A percentile compares a stretch with the other conserved stretches of the same genome.
Evolutionary conservation across 1,139 yeast genomes (phyloP).

Genomic region (Taphrina sp.): DNA sequence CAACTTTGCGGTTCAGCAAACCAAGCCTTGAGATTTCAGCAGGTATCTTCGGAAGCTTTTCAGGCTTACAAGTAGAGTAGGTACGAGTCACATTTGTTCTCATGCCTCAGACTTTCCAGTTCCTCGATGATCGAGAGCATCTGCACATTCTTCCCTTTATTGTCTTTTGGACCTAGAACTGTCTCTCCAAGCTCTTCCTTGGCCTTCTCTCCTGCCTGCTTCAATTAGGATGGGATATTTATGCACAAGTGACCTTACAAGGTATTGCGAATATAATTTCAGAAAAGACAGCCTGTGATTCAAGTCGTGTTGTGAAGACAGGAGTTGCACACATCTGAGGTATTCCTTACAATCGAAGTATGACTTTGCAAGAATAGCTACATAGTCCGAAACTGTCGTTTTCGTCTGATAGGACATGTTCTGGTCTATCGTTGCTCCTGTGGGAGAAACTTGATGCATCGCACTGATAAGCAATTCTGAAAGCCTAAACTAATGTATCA

Average conservation of each 20-base stretch:
- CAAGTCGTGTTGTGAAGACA: background rate
- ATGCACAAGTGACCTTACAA: slow-evolving; percentile 56
- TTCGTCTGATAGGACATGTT: background rate
- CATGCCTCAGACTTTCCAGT: slow-evolving; percentile 39
- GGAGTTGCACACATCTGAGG: slow-evolving; percentile 63
- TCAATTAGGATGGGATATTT: slow-evolving; percentile 57
- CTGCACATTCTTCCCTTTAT: slow-evolving; percentile 43
- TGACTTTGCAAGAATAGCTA: slow-evolving; percentile 56
- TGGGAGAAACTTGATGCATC: too few species aligned
- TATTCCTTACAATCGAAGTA: slow-evolving; percentile 84
- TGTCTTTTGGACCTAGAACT: slow-evolving; percentile 50
- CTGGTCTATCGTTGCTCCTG: background rate
- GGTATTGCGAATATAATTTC: slow-evolving; percentile 40
- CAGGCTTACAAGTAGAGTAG: slow-evolving; percentile 58
- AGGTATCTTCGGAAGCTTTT: too few species aligned
- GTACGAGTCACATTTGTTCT: slow-evolving; percentile 52
- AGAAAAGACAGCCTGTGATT: background rate
- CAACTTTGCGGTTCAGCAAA: too few species aligned
- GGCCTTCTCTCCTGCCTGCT: slow-evolving; percentile 69
- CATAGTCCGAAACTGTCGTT: too few species aligned
- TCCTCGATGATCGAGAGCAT: slow-evolving; percentile 44
- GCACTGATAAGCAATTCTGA: too few species aligned
- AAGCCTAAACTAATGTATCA: background rate
- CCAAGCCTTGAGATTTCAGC: too few species aligned
- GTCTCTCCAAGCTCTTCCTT: slow-evolving; percentile 74